A percentile compares a stretch with the other conserved stretches of the same genome.
Conservation (phyloP, 1,139 yeast species). For the Casaregolazyma suthepensis region DNA sequence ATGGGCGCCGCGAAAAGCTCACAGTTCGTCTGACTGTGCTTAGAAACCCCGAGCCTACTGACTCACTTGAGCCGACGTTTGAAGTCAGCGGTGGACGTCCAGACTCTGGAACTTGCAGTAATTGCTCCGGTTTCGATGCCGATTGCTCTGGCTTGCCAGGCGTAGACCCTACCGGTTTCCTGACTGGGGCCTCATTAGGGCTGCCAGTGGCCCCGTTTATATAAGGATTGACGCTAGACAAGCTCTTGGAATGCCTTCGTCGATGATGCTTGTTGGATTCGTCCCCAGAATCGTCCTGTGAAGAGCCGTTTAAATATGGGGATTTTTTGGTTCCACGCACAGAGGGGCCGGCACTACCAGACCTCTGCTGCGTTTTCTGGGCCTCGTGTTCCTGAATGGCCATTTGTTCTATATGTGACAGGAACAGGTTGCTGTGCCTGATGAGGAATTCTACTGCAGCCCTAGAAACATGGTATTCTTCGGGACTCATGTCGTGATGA, state of each 20-base stretch:
- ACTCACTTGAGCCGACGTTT: constrained; percentile 1
- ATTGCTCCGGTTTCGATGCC: not conserved
- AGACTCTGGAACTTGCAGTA: not conserved
- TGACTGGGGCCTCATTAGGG: not conserved
- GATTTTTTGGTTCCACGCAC: not conserved
- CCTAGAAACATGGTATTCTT: constrained; percentile 82
- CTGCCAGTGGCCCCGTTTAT: not conserved
- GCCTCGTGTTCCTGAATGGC: constrained; percentile 30
- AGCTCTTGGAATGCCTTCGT: constrained; percentile 30
- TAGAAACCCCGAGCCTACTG: constrained; percentile 13
- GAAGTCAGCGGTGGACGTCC: not conserved
- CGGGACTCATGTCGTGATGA: constrained; percentile 84
- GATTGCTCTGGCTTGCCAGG: not conserved
- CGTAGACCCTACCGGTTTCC: not conserved
- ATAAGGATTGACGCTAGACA: constrained; percentile 24
- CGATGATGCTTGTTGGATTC: constrained; percentile 13
- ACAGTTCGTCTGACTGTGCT: constrained; percentile 21
- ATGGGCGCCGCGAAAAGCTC: constrained; percentile 19
- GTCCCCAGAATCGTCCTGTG: not conserved
- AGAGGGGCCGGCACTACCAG: not conserved
- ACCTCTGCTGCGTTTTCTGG: constrained; percentile 11
- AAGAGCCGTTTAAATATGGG: constrained; percentile 1
- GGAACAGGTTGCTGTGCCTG: constrained; percentile 63
- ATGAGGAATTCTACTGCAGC: constrained; percentile 84
- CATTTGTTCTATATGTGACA: constrained; percentile 45